Conservation (phyloP, 768 basidiomycete species). For the Leccinum olivaceopallidum region DNA sequence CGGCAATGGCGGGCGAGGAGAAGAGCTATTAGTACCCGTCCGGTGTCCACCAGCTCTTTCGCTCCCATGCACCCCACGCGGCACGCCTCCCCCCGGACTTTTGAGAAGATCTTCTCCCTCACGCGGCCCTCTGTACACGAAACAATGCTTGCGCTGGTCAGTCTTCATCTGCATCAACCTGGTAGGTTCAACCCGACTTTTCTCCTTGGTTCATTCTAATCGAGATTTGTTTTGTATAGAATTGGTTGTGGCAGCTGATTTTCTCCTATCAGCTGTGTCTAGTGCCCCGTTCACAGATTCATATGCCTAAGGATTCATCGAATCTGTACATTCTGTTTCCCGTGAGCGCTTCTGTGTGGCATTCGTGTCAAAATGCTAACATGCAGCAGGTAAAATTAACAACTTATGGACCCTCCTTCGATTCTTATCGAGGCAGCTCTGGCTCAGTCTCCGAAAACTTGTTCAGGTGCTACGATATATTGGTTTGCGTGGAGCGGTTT, state of each 20-base stretch:
- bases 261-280: constrained; percentile 2
- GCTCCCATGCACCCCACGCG: too few relatives aligned
- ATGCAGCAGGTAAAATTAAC: constrained; percentile 12
- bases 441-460: not conserved
- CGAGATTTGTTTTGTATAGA: constrained; percentile 8
- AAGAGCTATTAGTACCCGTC: too few relatives aligned
- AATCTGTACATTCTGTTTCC: constrained; percentile 33
- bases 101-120: constrained; percentile 28
- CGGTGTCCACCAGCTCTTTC: too few relatives aligned
- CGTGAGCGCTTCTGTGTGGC: constrained; percentile 9
- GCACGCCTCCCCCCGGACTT: constrained; percentile 19
- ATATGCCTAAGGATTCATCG: constrained; percentile 17
- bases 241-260: constrained; percentile 30
- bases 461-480: not conserved
- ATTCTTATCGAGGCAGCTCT: not conserved
- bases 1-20: too few relatives aligned
- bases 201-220: not conserved
- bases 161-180: constrained; percentile 38
- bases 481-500: not conserved
- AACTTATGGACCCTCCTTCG: constrained; percentile 6
- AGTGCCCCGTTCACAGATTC: constrained; percentile 28
- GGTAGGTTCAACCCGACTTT: constrained; percentile 16
- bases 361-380: constrained; percentile 5
- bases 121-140: constrained; percentile 33
- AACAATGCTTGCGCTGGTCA: constrained; percentile 30